These are phyloP conservation scores for Nitzschia sp. DNA, from an alignment of 108 stramenopile genomes.

Conservation along the genomic window DNA sequence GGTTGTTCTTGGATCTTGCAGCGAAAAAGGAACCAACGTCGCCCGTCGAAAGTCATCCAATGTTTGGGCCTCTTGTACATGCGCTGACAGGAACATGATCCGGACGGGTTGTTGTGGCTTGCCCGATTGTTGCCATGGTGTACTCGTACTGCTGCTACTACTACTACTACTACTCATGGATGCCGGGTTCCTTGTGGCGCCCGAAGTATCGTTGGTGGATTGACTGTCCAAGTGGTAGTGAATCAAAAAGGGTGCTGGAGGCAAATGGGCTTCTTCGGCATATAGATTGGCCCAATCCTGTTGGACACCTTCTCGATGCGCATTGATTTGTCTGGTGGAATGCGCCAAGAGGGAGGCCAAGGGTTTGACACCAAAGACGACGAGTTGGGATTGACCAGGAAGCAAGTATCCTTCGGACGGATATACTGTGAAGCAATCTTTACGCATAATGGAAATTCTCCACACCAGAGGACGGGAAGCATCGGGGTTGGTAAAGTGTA, in stretches of 20 bases:
- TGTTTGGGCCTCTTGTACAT: conserved; percentile 52
- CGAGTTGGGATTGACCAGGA: conserved; percentile 55
- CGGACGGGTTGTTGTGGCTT: conserved; percentile 41
- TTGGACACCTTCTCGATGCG: conserved; percentile 56
- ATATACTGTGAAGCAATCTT: conserved; percentile 64
- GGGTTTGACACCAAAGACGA: conserved; percentile 54
- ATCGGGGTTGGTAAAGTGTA: conserved; percentile 64
- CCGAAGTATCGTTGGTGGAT: too few species aligned
- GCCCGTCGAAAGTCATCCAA: conserved; percentile 46
- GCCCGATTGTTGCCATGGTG: conserved; percentile 28
- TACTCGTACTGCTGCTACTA: conserved; percentile 5
- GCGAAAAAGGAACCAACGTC: conserved; percentile 43
- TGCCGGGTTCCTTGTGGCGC: too few species aligned
- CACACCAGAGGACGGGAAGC: conserved; percentile 52
- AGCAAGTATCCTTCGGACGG: conserved; percentile 63
- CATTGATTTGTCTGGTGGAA: conserved; percentile 52
- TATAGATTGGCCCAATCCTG: conserved; percentile 42
- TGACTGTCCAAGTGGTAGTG: conserved; percentile 48
- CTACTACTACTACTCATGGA: background rate
- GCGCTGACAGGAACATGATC: conserved; percentile 59
- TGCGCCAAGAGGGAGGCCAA: conserved; percentile 46
- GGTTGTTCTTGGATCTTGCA: conserved; percentile 11
- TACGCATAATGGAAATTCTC: conserved; percentile 54
- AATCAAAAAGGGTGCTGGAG: conserved; percentile 66
- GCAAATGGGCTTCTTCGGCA: conserved; percentile 49